phyloP scores from a whole-genome alignment of 306 rosid genomes.

The Sindora glabra region DNA sequence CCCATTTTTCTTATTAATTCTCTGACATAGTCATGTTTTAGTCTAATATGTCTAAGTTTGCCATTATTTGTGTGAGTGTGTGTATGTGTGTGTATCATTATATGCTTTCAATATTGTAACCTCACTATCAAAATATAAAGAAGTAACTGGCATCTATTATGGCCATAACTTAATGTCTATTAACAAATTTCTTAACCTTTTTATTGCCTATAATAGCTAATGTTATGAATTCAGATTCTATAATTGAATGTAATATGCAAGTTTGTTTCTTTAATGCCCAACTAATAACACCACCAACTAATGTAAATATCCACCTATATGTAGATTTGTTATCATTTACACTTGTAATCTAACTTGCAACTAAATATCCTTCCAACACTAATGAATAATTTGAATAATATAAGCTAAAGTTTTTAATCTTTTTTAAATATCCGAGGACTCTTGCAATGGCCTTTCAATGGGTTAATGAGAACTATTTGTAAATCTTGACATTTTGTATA shows the following conservation, averaged over 20 bases:
- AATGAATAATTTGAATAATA: too few species aligned
- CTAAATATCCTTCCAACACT: too few species aligned
- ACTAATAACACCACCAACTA: too few species aligned
- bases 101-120: background rate
- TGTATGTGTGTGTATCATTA: too few species aligned
- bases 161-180: background rate
- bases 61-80: background rate
- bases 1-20: too few species aligned
- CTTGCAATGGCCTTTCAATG: too few species aligned
- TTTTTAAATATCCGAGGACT: too few species aligned
- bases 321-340: background rate
- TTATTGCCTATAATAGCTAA: background rate
- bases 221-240: background rate
- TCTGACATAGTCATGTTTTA: too few species aligned
- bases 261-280: background rate
- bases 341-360: background rate
- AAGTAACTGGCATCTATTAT: background rate
- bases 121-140: background rate
- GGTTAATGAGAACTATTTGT: too few species aligned
- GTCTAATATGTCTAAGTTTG: too few species aligned
- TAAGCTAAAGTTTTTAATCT: too few species aligned
- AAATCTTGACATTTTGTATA: too few species aligned
- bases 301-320: background rate
- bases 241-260: background rate
- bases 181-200: background rate